Evolutionary conservation across 176 grass and related monocot species (phyloP).

Genomic region (Phyllostachys edulis): DNA sequence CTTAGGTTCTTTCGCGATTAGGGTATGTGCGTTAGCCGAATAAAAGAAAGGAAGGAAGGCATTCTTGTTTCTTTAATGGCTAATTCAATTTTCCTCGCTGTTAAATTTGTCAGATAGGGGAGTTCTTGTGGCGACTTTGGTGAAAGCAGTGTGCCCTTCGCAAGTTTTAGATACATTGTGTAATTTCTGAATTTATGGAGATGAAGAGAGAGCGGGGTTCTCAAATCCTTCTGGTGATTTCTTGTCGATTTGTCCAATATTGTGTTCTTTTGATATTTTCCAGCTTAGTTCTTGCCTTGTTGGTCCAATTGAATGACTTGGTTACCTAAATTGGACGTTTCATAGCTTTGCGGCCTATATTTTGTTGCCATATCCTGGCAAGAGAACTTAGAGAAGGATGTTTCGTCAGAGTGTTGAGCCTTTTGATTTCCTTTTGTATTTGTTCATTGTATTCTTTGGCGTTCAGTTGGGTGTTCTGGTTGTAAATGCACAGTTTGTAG

Average conservation of each 20-base stretch:
- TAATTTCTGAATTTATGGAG: no score
- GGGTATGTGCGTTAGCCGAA: not conserved
- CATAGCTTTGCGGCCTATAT: not conserved
- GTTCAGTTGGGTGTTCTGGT: not conserved
- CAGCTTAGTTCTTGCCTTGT: not conserved
- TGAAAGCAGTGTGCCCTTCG: not conserved
- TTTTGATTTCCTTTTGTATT: not conserved
- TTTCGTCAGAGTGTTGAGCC: not conserved
- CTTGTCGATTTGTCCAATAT: not conserved
- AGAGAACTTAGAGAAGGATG: not conserved
- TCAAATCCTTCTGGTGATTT: not conserved
- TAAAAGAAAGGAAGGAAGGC: not conserved
- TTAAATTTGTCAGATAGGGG: not conserved
- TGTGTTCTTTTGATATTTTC: not conserved
- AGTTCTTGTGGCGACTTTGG: not conserved
- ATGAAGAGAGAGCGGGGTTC: not conserved
- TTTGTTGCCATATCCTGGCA: not conserved
- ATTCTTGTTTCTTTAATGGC: not conserved
- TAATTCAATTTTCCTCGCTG: no score
- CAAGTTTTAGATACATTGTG: not conserved
- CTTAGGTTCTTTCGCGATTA: not conserved
- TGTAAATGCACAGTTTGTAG: not conserved
- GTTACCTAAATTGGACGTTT: not conserved
- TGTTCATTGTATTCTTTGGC: not conserved
- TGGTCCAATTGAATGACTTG: not conserved